Evolutionary conservation across 345 rosid genomes (phyloP).

Genomic region (Boechera retrofracta): DNA sequence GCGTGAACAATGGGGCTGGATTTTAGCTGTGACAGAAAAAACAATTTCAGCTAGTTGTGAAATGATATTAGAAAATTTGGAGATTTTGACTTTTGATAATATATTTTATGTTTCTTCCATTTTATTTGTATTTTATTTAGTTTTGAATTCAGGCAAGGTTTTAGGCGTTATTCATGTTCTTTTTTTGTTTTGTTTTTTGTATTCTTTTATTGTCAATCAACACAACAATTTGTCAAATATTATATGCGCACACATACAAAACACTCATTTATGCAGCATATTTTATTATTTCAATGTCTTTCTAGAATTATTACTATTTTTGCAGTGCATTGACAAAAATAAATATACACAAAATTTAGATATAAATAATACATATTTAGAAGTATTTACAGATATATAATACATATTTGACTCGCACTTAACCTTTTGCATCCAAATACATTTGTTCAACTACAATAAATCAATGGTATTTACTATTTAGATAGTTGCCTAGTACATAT

Average conservation of each 20-base stretch:
- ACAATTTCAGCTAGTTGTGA: background rate
- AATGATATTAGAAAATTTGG: background rate
- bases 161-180: constrained; percentile 10
- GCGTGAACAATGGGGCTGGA: background rate
- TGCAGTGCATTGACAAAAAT: background rate
- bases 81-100: constrained; percentile 14
- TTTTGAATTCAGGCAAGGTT: background rate
- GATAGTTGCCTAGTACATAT: background rate
- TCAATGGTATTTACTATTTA: background rate
- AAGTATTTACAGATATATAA: background rate
- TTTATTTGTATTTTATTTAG: background rate
- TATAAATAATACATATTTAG: no score
- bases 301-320: background rate
- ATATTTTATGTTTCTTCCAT: background rate
- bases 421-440: no score
- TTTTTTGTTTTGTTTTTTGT: background rate
- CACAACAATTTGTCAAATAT: constrained; percentile 27
- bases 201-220: background rate
- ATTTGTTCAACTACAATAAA: no score
- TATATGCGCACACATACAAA: background rate
- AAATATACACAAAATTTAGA: background rate
- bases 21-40: background rate
- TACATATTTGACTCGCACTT: no score
- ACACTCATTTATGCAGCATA: background rate
- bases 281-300: background rate